Evolutionary conservation across 2,329 filamentous ascomycete species (phyloP).

Genomic region (Dichotomopilus funicola): DNA sequence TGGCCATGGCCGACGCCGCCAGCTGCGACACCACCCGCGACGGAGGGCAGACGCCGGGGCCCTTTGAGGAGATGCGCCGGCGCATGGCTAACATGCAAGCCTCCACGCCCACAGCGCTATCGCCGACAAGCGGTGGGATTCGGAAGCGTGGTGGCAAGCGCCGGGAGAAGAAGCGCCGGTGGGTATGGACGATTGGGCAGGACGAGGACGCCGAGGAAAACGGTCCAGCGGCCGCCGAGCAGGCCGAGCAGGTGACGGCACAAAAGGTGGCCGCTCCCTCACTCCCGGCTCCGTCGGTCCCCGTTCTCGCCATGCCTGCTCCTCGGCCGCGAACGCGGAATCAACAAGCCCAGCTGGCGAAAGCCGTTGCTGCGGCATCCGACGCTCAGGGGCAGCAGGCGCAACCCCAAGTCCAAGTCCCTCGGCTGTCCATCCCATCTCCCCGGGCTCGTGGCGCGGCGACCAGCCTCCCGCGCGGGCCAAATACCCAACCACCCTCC

Average conservation of each 20-base stretch:
- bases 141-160: conserved; percentile 50
- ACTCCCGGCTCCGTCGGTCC: conserved; percentile 10
- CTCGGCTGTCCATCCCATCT: conserved; percentile 2
- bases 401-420: background rate
- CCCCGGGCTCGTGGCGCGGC: conserved; percentile 4
- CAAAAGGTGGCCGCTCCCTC: no score
- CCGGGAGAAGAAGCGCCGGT: conserved; percentile 56
- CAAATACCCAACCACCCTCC: background rate
- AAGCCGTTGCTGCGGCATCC: conserved; percentile 2
- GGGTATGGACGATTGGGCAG: conserved; percentile 60
- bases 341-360: conserved; percentile 11
- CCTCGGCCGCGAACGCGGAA: conserved; percentile 18
- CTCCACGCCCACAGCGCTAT: conserved; percentile 32
- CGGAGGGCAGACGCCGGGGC: conserved; percentile 55
- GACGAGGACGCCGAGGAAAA: conserved; percentile 33
- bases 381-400: conserved; percentile 1
- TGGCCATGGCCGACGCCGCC: conserved; percentile 43
- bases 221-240: background rate
- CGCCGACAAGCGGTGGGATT: conserved; percentile 35
- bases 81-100: conserved; percentile 45
- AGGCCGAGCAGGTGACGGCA: no score
- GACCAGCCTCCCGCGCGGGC: background rate
- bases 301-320: conserved; percentile 22
- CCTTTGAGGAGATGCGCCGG: conserved; percentile 57
- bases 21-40: conserved; percentile 47